phyloP scores from a whole-genome alignment of 257 asterid species.

The Solanum commersonii region DNA sequence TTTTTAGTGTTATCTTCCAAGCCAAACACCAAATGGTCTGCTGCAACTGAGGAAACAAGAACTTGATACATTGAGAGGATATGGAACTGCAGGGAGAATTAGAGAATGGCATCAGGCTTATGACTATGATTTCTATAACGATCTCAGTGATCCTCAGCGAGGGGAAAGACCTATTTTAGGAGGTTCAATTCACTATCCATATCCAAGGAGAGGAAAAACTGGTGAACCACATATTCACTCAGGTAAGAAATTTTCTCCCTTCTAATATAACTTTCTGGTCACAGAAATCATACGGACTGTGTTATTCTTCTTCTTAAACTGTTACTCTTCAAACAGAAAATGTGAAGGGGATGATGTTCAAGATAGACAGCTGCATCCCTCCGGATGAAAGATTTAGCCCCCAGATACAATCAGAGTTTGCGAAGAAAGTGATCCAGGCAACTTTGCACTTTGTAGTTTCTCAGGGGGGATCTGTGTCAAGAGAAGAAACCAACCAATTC shows the following conservation, averaged over 20 bases:
- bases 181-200: conserved; percentile 30
- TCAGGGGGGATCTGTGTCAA: conserved; percentile 4
- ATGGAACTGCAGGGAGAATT: conserved; percentile 24
- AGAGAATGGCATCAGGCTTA: conserved; percentile 36
- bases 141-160: conserved; percentile 24
- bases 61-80: conserved; percentile 27
- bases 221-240: conserved; percentile 20
- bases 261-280: background rate
- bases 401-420: conserved; percentile 25
- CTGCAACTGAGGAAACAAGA: conserved; percentile 31
- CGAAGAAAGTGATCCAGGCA: conserved; percentile 19
- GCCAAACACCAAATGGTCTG: conserved; percentile 28
- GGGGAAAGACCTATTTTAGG: conserved; percentile 31
- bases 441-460: conserved; percentile 24
- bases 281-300: background rate
- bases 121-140: conserved; percentile 34
- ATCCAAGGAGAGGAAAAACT: conserved; percentile 42
- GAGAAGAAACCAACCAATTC: conserved; percentile 17
- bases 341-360: background rate
- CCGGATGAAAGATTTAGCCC: conserved; percentile 37
- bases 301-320: background rate
- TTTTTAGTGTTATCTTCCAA: conserved; percentile 36
- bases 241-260: conserved; percentile 6
- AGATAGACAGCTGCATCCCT: conserved; percentile 18
- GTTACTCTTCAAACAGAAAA: background rate